Percentiles rank a stretch among this genome's conserved stretches.
Evolutionary conservation across 192 early-diverging fungal species (phyloP).

Genomic region (Coemansia aciculifera): DNA sequence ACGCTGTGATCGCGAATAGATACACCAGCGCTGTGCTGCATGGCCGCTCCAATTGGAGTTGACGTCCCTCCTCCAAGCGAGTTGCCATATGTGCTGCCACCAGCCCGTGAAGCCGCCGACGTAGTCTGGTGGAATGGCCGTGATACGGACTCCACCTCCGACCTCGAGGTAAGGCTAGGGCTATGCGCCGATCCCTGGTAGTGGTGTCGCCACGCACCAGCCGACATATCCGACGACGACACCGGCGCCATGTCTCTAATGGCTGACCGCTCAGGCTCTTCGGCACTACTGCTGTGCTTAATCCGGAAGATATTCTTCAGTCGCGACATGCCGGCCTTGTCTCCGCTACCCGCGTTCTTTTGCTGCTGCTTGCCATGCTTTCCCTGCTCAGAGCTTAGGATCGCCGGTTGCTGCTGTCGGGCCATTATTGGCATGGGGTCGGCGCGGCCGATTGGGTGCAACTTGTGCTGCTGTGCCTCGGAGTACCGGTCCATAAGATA

Average conservation of each 20-base stretch:
- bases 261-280: conserved; percentile 2
- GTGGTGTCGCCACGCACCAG: neutral
- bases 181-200: conserved; percentile 9
- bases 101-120: neutral
- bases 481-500: conserved; percentile 14
- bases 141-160: neutral
- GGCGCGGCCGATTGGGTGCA: conserved; percentile 23
- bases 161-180: conserved; percentile 12
- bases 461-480: conserved; percentile 39
- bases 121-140: neutral
- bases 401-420: conserved; percentile 7
- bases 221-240: neutral
- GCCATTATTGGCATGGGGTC: conserved; percentile 19
- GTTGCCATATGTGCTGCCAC: conserved; percentile 6
- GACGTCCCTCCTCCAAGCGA: neutral
- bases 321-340: conserved; percentile 47
- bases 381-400: conserved; percentile 1
- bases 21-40: conserved; percentile 5
- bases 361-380: conserved; percentile 14
- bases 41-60: conserved; percentile 5
- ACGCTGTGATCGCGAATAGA: conserved; percentile 5
- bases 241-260: neutral
- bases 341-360: conserved; percentile 15
- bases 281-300: conserved; percentile 15
- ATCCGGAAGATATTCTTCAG: conserved; percentile 52